A percentile compares a stretch with the other conserved stretches of the same genome.
Conservation (phyloP, 2,329 filamentous ascomycete species). For the Diatrype stigma region DNA sequence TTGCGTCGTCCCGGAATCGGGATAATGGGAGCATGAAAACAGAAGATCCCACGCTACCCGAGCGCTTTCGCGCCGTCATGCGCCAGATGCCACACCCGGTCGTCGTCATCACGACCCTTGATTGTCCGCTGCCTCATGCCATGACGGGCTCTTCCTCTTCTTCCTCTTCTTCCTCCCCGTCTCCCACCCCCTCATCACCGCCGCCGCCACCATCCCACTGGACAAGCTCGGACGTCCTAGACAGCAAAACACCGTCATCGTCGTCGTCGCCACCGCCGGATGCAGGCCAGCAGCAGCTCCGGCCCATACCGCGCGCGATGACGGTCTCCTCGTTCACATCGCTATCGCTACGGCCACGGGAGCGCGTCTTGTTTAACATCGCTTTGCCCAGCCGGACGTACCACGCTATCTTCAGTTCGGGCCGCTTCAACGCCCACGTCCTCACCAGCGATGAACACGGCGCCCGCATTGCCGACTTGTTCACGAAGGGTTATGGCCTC, state of each 20-base stretch:
- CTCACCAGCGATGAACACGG: slow-evolving; percentile 44
- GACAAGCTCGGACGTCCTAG: background rate
- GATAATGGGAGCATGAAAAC: background rate
- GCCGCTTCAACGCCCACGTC: slow-evolving; percentile 52
- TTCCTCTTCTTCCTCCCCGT: background rate
- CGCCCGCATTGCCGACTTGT: slow-evolving; percentile 47
- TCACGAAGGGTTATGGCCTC: slow-evolving; percentile 43
- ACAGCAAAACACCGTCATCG: background rate
- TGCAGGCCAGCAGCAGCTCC: slow-evolving; percentile 10
- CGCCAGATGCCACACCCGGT: slow-evolving; percentile 51
- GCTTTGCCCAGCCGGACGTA: slow-evolving; percentile 52
- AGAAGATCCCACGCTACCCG: slow-evolving; percentile 28
- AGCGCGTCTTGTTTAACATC: slow-evolving; percentile 55
- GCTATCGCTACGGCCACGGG: slow-evolving; percentile 46
- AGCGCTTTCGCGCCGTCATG: slow-evolving; percentile 49
- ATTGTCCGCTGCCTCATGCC: slow-evolving; percentile 33
- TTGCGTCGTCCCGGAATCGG: background rate
- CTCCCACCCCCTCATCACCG: background rate
- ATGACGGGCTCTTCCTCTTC: background rate
- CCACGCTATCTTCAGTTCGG: slow-evolving; percentile 41
- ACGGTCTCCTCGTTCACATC: slow-evolving; percentile 59
- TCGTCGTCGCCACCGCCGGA: no score
- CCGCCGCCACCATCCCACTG: background rate
- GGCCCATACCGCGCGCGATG: slow-evolving; percentile 42
- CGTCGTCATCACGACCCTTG: slow-evolving; percentile 48